These are phyloP conservation scores for Xerocomellus intermedius DNA, from an alignment of 768 basidiomycete species.

Conservation along the genomic window DNA sequence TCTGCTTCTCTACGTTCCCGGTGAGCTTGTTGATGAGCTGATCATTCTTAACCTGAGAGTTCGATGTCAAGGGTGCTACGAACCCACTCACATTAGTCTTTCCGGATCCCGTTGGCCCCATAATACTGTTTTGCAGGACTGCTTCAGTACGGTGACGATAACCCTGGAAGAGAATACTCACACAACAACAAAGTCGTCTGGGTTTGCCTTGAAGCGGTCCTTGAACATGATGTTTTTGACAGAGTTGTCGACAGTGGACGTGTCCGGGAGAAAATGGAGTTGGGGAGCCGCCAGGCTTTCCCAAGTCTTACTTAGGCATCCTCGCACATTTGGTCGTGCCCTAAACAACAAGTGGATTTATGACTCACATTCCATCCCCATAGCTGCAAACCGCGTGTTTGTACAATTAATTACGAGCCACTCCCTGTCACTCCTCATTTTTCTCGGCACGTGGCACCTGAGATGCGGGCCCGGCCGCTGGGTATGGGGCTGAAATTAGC, in stretches of 20 bases:
- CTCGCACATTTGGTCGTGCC: neutral
- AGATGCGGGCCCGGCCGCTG: too few species aligned
- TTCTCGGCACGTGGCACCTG: too few species aligned
- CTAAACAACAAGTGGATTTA: too few species aligned
- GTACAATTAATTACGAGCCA: too few species aligned
- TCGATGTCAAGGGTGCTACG: neutral
- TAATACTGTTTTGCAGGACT: constrained; percentile 4
- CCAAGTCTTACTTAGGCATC: neutral
- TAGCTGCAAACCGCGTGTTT: neutral
- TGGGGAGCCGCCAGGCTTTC: neutral
- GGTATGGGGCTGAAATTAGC: too few species aligned
- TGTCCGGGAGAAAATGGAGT: neutral
- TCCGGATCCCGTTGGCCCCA: constrained; percentile 27
- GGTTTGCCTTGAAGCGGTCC: constrained; percentile 4
- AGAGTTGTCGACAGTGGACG: neutral
- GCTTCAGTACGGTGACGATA: neutral
- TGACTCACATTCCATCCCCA: neutral
- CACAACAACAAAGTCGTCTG: constrained; percentile 14
- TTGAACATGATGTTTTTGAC: neutral
- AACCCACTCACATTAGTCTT: constrained; percentile 21
- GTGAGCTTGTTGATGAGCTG: constrained; percentile 18
- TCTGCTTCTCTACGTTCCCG: neutral
- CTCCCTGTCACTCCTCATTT: too few species aligned
- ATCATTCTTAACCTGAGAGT: neutral
- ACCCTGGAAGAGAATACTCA: neutral